Evolutionary conservation across 306 rosid species (phyloP).

Genomic region (Castanea mollissima): DNA sequence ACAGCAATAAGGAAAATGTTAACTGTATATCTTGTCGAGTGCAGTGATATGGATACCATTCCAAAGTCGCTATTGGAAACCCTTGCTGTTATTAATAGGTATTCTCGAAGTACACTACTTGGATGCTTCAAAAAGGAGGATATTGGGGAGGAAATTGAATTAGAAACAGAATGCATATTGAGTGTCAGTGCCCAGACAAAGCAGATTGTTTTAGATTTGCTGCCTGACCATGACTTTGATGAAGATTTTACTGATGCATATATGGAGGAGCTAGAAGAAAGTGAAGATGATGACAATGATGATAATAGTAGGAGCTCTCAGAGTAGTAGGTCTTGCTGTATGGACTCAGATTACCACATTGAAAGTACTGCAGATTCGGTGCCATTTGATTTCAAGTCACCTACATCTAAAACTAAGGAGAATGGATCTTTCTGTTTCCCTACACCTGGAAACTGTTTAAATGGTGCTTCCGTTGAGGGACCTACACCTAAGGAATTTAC

Average conservation of each 20-base stretch:
- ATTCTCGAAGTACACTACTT: slow-evolving; percentile 23
- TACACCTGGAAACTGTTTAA: slow-evolving; percentile 10
- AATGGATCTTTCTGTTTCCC: slow-evolving; percentile 11
- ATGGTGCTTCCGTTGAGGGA: slow-evolving; percentile 9
- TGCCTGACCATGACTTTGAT: slow-evolving; percentile 53
- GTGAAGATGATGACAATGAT: slow-evolving; percentile 42
- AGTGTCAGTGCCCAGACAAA: slow-evolving; percentile 67
- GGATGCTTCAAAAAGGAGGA: slow-evolving; percentile 29
- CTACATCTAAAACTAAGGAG: slow-evolving; percentile 20
- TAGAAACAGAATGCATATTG: slow-evolving; percentile 66
- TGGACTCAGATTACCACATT: slow-evolving; percentile 24
- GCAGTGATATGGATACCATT: slow-evolving; percentile 61
- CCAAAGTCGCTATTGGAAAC: slow-evolving; percentile 53
- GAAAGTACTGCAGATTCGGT: slow-evolving; percentile 67
- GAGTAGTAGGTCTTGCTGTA: slow-evolving; percentile 14
- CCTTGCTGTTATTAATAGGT: slow-evolving; percentile 45
- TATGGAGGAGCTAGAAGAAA: slow-evolving; percentile 64
- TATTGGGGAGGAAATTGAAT: slow-evolving; percentile 55
- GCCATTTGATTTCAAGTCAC: slow-evolving; percentile 26
- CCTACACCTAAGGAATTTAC: slow-evolving; percentile 19
- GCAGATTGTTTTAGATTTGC: slow-evolving; percentile 59
- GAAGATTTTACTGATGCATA: slow-evolving; percentile 66
- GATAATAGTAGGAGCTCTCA: slow-evolving; percentile 21
- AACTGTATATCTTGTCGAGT: slow-evolving; percentile 63
- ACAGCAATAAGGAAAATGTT: slow-evolving; percentile 47